Percentiles rank a stretch among this genome's conserved stretches.
These are phyloP conservation scores for Lagenaria siceraria DNA, from an alignment of 306 rosid genomes.

Conservation along the genomic window DNA sequence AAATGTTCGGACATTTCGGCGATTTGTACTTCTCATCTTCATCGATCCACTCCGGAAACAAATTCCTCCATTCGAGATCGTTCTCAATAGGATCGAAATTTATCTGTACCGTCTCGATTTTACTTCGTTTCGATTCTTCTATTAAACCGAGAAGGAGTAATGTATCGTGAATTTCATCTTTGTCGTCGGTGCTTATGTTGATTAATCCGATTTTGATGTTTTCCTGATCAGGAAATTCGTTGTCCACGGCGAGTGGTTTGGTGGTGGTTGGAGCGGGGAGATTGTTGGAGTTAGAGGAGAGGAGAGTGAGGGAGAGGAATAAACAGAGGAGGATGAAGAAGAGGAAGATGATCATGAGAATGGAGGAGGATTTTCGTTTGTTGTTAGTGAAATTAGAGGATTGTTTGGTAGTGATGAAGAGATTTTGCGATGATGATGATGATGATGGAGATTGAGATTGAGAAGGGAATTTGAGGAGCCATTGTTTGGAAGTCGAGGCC, in stretches of 20 bases:
- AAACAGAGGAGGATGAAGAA: not conserved
- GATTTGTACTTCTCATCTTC: conserved; percentile 24
- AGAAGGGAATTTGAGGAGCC: not conserved
- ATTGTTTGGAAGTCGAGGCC: not conserved
- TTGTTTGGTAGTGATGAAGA: not conserved
- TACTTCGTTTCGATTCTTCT: not conserved
- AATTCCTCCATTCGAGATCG: conserved; percentile 34
- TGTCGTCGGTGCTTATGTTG: not conserved
- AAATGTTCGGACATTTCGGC: conserved; percentile 48
- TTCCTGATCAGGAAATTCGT: not conserved
- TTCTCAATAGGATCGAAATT: conserved; percentile 18
- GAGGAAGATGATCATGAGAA: not conserved
- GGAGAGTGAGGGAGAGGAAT: not conserved
- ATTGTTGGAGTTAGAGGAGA: not conserved
- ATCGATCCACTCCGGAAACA: conserved; percentile 62
- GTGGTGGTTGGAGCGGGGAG: not conserved
- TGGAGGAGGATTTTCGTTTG: not conserved
- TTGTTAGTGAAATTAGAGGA: not conserved
- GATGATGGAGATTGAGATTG: not conserved
- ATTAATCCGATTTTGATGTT: not conserved
- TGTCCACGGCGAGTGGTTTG: not conserved
- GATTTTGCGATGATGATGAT: not conserved
- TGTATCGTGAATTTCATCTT: not conserved
- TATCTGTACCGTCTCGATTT: conserved; percentile 12
- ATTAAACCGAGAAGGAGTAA: conserved; percentile 6